Evolutionary conservation across 169 alveolate species (phyloP).

Genomic region (Haemoproteus tartakovskyi): DNA sequence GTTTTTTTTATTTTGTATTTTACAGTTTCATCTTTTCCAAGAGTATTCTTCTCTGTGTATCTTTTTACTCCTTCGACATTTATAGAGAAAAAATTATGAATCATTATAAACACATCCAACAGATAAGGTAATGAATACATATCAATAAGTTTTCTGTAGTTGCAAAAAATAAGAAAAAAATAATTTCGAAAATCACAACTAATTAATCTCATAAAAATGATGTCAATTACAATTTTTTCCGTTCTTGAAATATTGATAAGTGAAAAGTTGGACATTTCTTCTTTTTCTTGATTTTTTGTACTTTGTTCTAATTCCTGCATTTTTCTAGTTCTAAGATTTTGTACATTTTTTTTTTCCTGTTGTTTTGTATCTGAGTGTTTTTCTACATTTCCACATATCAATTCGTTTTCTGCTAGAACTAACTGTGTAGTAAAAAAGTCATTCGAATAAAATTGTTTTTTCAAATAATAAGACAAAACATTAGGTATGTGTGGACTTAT

Average conservation of each 20-base stretch:
- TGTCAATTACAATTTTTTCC: slow-evolving; percentile 41
- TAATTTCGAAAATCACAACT: slow-evolving; percentile 58
- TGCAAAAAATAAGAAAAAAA: slow-evolving; percentile 28
- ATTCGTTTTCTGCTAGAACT: too few species aligned
- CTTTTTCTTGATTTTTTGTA: background rate
- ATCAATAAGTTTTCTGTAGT: slow-evolving; percentile 54
- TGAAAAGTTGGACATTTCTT: slow-evolving; percentile 4
- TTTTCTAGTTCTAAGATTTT: background rate
- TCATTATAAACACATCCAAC: slow-evolving; percentile 20
- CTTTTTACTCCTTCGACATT: background rate
- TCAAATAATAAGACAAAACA: slow-evolving; percentile 15
- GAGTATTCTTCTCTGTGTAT: background rate
- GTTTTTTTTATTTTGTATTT: too few species aligned
- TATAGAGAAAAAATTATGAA: slow-evolving; percentile 13
- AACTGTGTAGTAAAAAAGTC: too few species aligned
- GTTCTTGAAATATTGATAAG: slow-evolving; percentile 26
- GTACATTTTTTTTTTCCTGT: background rate
- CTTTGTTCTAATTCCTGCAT: background rate
- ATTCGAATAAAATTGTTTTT: slow-evolving; percentile 1
- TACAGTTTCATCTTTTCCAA: background rate
- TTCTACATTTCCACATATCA: background rate
- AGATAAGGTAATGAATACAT: slow-evolving; percentile 63
- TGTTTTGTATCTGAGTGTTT: background rate
- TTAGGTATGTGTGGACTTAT: slow-evolving; percentile 31
- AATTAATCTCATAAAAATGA: slow-evolving; percentile 30